Percentiles rank a stretch among this genome's conserved stretches.
Conservation (phyloP, 2,329 filamentous ascomycete species). For the Ceratocystis papillata region DNA sequence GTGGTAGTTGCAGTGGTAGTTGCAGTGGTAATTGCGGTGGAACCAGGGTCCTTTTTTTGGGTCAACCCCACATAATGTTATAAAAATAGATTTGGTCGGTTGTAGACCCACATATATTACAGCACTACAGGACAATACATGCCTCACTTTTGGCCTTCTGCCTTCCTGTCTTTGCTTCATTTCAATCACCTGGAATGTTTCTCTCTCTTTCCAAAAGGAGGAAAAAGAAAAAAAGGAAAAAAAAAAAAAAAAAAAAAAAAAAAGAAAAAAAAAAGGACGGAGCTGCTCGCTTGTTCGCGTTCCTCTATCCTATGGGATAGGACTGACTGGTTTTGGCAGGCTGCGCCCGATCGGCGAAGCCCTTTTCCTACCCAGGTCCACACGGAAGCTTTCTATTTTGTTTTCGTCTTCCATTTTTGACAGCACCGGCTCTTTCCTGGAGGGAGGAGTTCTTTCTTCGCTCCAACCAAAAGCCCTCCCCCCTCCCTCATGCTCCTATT, state of each 20-base stretch:
- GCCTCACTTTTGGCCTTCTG: background rate
- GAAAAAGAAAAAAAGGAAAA: background rate
- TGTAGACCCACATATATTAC: background rate
- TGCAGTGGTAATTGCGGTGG: background rate
- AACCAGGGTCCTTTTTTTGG: background rate
- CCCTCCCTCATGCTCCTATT: background rate
- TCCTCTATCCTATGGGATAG: background rate
- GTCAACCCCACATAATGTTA: background rate
- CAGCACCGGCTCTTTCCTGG: background rate
- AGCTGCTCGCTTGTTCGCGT: background rate
- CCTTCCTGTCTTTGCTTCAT: background rate
- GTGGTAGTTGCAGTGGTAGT: background rate
- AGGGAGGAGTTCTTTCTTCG: background rate
- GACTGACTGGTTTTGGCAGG: background rate
- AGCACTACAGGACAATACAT: background rate
- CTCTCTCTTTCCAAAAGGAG: background rate
- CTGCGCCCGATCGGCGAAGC: slow-evolving; percentile 9
- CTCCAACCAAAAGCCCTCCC: background rate
- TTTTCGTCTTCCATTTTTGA: background rate
- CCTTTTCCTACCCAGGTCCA: background rate
- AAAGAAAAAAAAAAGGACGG: background rate
- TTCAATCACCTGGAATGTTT: background rate
- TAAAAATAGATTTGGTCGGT: slow-evolving; percentile 15
- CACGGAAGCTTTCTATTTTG: background rate
- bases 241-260: background rate